A percentile compares a stretch with the other conserved stretches of the same genome.
Evolutionary conservation across 148 eudicot species (phyloP).

Genomic region (Silene conica): DNA sequence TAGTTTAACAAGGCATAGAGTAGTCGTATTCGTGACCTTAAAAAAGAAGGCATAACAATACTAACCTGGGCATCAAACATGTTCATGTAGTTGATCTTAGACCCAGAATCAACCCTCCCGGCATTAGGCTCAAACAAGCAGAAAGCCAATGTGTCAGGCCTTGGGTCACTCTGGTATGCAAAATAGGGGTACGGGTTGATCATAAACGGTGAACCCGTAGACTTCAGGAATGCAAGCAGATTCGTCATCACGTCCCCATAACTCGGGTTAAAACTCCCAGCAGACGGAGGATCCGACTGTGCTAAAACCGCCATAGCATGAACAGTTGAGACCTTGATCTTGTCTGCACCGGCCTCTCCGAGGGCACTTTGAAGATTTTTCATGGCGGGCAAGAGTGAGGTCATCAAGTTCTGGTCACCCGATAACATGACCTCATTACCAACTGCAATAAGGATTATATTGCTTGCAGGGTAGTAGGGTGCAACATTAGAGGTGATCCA

Average conservation of each 20-base stretch:
- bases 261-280: slow-evolving; percentile 54
- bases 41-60: not conserved
- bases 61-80: slow-evolving; percentile 83
- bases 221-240: slow-evolving; percentile 49
- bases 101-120: slow-evolving; percentile 65
- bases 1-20: too few relatives aligned
- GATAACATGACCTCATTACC: slow-evolving; percentile 77
- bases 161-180: slow-evolving; percentile 71
- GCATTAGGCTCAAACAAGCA: slow-evolving; percentile 74
- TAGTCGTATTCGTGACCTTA: too few relatives aligned
- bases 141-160: slow-evolving; percentile 66
- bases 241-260: slow-evolving; percentile 47
- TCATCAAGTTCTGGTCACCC: slow-evolving; percentile 47
- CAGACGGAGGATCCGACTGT: slow-evolving; percentile 82
- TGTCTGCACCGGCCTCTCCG: slow-evolving; percentile 47
- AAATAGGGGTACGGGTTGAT: slow-evolving; percentile 95
- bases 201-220: slow-evolving; percentile 63
- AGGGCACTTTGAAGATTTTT: slow-evolving; percentile 76
- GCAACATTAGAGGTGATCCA: slow-evolving; percentile 67
- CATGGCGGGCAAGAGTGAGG: slow-evolving; percentile 77
- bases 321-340: slow-evolving; percentile 79
- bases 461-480: slow-evolving; percentile 58
- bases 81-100: slow-evolving; percentile 77
- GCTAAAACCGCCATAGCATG: slow-evolving; percentile 70
- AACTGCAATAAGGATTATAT: slow-evolving; percentile 61